These are phyloP conservation scores for Cardamine resedifolia DNA, from an alignment of 345 rosid genomes.

Conservation along the genomic window DNA sequence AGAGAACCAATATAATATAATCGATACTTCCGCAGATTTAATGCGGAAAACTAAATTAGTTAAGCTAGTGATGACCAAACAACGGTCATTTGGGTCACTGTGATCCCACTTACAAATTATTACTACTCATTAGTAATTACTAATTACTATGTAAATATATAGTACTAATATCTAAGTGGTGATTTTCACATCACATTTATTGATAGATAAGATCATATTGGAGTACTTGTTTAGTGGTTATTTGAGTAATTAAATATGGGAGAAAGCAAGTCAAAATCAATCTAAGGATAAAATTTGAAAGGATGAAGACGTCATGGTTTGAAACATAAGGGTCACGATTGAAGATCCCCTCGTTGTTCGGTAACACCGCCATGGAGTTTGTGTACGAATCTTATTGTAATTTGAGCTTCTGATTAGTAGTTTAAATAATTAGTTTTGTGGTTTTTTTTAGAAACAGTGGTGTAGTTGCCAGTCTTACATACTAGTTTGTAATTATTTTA, in stretches of 20 bases:
- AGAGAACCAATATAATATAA: not conserved
- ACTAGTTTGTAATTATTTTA: not conserved
- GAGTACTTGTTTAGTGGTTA: slow-evolving; percentile 14
- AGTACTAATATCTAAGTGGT: not conserved
- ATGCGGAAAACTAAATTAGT: not conserved
- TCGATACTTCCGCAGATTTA: not conserved
- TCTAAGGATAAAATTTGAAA: slow-evolving; percentile 33
- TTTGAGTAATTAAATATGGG: not conserved
- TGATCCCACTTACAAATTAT: not conserved
- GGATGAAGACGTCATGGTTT: slow-evolving; percentile 31
- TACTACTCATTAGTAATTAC: not conserved
- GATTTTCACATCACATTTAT: slow-evolving; percentile 8
- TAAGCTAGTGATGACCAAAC: not conserved
- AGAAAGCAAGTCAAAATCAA: slow-evolving; percentile 19
- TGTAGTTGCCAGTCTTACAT: slow-evolving; percentile 7
- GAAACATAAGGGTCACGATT: slow-evolving; percentile 39
- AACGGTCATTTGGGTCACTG: not conserved
- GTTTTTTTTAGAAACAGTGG: not conserved
- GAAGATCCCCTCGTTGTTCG: slow-evolving; percentile 43
- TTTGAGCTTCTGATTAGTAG: slow-evolving; percentile 26
- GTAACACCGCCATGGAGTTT: slow-evolving; percentile 32
- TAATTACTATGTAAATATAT: not conserved
- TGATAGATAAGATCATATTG: not conserved
- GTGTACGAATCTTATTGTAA: slow-evolving; percentile 42
- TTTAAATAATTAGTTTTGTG: not conserved